Evolutionary conservation across 2,329 filamentous ascomycete species (phyloP), one percentile per base, ranked within the genome.

Genomic region (Chrysoporthe deuterocubensis): DNA sequence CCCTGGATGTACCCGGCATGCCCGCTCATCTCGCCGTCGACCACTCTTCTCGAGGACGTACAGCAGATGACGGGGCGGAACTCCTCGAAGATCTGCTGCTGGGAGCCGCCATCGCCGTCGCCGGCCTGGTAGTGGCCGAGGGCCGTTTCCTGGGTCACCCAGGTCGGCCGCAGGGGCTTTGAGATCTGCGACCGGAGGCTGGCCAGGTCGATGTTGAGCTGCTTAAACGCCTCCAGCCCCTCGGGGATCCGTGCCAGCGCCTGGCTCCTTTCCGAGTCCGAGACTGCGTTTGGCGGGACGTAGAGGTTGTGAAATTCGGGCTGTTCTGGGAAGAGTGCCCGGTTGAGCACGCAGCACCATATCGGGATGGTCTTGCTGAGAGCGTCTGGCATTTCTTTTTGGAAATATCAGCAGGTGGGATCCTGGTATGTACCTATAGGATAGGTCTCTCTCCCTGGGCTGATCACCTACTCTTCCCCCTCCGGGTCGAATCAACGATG

Each of bases 331-430:
- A 97, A 97, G 4, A 98, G 81, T 3, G 89, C 82, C 59, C 86
- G 84, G 79, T 98, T 98, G 73, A 97, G 80, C 21, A 97, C 92
- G 70, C 90, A 88, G 78, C 92, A 94, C 96, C 96, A 99, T 70
- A 97, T 92, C 1, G 96, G 95, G 37, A 98, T 84, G 0, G 96
- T 98, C 78, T 97, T 97, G 73, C 92, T 93, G 21, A 99, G 85
- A 18, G 96, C 94, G 80, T 99, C 96, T 0, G 96, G 95, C 89
- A 98, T 97, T 73, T 87, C 89, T 91, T 32, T 26, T 13, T 42
- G 14, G 11, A 21, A 18, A 7, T 21, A 42, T 65, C 18, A 48
- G 43, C 13, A 26, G 8, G 2, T 26, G 32, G 8, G 11, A 26
- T 37, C 18, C 32, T 48, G 42, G n/a, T 42, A 14, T 62, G 26